Percentiles rank a stretch among this genome's conserved stretches.
These are phyloP conservation scores for Earliella scabrosa DNA, from an alignment of 1,284 basidiomycete species.

Conservation along the genomic window DNA sequence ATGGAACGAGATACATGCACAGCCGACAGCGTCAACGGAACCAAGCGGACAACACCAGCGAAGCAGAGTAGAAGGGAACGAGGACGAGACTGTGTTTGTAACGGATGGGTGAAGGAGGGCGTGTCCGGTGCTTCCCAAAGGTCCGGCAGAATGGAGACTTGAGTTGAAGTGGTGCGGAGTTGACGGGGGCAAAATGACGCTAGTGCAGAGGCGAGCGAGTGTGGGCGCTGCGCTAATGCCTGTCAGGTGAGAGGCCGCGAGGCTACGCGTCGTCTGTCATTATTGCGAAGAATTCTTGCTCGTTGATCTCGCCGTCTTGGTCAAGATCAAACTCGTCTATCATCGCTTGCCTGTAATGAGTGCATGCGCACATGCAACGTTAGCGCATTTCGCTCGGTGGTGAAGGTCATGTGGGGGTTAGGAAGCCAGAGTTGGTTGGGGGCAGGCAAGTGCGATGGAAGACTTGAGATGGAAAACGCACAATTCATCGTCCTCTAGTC, in stretches of 20 bases:
- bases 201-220: background rate
- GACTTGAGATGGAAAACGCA: constrained; percentile 45
- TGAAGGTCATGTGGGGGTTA: too few species aligned
- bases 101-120: background rate
- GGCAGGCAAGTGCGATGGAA: background rate
- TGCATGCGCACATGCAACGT: background rate
- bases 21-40: background rate
- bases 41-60: background rate
- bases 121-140: background rate
- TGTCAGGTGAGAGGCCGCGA: constrained; percentile 8
- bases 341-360: constrained; percentile 92
- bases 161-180: constrained; percentile 3
- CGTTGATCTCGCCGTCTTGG: constrained; percentile 97
- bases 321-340: constrained; percentile 99
- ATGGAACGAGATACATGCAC: background rate
- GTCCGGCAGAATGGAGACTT: background rate
- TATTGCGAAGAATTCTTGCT: constrained; percentile 93
- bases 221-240: background rate
- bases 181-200: background rate
- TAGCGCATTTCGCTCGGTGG: too few species aligned
- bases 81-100: too few species aligned
- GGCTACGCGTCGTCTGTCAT: constrained; percentile 89
- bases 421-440: too few species aligned
- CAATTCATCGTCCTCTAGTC: constrained; percentile 96
- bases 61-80: background rate